A percentile compares a stretch with the other conserved stretches of the same genome.
phyloP scores from a whole-genome alignment of 2,329 filamentous ascomycete species.

The Colletotrichum caudatum region DNA sequence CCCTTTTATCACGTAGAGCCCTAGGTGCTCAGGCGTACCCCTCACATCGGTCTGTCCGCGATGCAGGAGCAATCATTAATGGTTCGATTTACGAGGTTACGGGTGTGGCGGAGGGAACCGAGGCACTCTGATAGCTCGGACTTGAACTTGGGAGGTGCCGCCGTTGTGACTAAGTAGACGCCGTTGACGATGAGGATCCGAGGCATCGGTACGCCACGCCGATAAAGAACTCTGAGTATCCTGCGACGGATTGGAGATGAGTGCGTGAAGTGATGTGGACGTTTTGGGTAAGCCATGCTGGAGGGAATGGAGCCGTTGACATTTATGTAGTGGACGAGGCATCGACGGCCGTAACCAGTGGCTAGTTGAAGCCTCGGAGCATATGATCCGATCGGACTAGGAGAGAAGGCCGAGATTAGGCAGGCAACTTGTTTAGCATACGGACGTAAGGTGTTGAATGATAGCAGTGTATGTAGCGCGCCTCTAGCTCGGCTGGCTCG shows the following conservation, averaged over 20 bases:
- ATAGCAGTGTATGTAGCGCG: constrained; percentile 25
- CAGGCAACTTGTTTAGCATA: constrained; percentile 25
- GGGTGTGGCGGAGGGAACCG: constrained; percentile 13
- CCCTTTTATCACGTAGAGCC: constrained; percentile 1
- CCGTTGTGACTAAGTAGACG: constrained; percentile 29
- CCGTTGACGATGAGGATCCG: constrained; percentile 36
- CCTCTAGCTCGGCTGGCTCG: constrained; percentile 3
- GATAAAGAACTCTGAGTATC: constrained; percentile 28
- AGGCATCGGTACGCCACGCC: constrained; percentile 25
- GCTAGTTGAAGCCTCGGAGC: constrained; percentile 4
- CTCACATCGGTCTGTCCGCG: constrained; percentile 28
- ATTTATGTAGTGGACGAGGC: neutral
- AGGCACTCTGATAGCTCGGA: constrained; percentile 14
- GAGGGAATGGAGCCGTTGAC: neutral
- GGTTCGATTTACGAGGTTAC: constrained; percentile 33
- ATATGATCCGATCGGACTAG: neutral
- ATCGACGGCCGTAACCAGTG: constrained; percentile 11
- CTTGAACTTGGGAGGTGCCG: constrained; percentile 23
- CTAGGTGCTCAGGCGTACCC: constrained; percentile 18
- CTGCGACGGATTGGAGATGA: neutral
- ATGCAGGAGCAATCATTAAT: constrained; percentile 25
- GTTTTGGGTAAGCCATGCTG: constrained; percentile 1
- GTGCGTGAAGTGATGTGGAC: neutral
- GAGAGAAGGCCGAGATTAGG: neutral
- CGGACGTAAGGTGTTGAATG: constrained; percentile 35